Evolutionary conservation across 768 basidiomycete species (phyloP), one percentile per base, ranked within the genome.

Genomic region (Ramaria sp.): DNA sequence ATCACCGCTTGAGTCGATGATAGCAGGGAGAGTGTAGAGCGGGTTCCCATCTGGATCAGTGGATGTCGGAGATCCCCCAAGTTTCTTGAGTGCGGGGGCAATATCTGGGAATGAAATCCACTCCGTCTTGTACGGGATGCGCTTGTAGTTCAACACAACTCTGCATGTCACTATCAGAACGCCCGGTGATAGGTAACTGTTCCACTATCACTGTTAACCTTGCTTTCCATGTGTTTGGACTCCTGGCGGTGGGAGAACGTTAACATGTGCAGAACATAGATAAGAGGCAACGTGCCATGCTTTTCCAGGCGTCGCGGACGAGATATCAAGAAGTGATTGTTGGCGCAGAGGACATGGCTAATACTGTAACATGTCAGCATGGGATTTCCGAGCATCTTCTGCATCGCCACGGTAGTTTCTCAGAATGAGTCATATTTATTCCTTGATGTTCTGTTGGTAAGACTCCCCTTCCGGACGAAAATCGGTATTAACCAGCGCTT

Each of bases 101-200:
- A 89, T 77, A 30, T 88, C 79, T 18, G 80, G 73, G 56, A 85
- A 78, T 32, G 87, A 81, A 18, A 88, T 70, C 82, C 82, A 87
- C 24, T 74, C 68, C 0, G 86, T 89, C 39, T 74, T 75, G 62
- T 88, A 84, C 0, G 73, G 77, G 6, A 89, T 73, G 3, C 81
- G 75, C 62, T 88, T 88, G 63, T 77, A 87, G 63, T 88, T 88
- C n/a, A 88, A 70, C 42, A 86, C 79, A 49, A 86, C 77, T 45
- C 85, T 86, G 41, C 15, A 34, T 30, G 51, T 27, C n/a, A n/a
- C n/a, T n/a, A 15, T 24, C n/a, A 39, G 42, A 20, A 52, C 42
- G n/a, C n/a, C n/a, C n/a, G n/a, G n/a, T 16, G 55, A n/a, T 13
- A 37, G 8, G 12, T 52, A 45, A 27, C n/a, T 10, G 7, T 47